Percentiles rank a stretch among this genome's conserved stretches.
Evolutionary conservation across 176 grass and related monocot species (phyloP).

Genomic region (Oryza glaberrima): DNA sequence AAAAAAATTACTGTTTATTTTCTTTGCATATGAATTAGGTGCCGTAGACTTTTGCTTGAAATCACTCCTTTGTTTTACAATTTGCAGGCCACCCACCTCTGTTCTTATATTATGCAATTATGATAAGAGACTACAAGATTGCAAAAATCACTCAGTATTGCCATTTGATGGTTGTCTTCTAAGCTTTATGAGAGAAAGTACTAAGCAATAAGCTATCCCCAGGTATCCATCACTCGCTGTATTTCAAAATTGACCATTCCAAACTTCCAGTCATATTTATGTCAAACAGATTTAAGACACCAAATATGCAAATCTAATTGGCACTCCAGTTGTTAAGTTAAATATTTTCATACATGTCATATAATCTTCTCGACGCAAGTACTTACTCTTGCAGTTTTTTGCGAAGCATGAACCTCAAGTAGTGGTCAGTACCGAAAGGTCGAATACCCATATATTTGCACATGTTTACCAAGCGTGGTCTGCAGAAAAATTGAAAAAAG

Average conservation of each 20-base stretch:
- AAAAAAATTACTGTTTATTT: conserved; percentile 31
- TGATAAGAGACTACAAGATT: conserved; percentile 4
- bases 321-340: conserved; percentile 5
- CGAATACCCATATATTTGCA: conserved; percentile 99
- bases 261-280: not conserved
- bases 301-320: conserved; percentile 30
- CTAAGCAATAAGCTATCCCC: not conserved
- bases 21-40: conserved; percentile 10
- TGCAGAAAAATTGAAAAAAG: conserved; percentile 42
- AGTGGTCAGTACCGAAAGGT: conserved; percentile 97
- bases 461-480: conserved; percentile 98
- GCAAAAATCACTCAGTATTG: not conserved
- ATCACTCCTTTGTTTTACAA: conserved; percentile 21
- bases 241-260: not conserved
- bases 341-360: not conserved
- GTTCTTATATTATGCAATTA: not conserved
- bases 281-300: conserved; percentile 1
- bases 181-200: conserved; percentile 23
- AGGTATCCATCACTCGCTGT: not conserved
- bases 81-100: not conserved
- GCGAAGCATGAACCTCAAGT: conserved; percentile 96
- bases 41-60: not conserved
- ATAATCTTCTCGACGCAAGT: not conserved
- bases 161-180: conserved; percentile 9
- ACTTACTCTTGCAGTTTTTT: conserved; percentile 93